Evolutionary conservation across 257 asterid species (phyloP), one percentile per base, ranked within the genome.

Genomic region (Nicotiana obtusifolia): DNA sequence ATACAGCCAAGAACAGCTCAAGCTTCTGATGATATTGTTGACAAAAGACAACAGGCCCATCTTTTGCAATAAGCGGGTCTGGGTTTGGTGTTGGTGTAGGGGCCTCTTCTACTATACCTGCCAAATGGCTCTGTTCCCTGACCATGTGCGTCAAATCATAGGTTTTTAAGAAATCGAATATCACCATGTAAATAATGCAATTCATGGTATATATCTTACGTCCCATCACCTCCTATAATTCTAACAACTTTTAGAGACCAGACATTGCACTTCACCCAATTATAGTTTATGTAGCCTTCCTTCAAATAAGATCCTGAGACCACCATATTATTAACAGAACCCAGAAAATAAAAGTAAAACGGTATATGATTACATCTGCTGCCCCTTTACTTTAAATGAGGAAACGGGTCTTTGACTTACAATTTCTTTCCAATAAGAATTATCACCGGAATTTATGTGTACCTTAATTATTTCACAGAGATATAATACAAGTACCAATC

Each of bases 1-100:
- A 78, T 78, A 64, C 86, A 84, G 81, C 81, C 80, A 81, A 35
- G 64, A 75, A 84, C 82, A 86, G 85, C 87, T 81, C 77, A 76
- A 47, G 30, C 81, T 65, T 78, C 71, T 80, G 33, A 41, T 53
- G 64, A 86, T 80, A 17, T 56, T 41, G 77, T 30, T 75, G 81
- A 52, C n/a, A 60, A 47, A 56, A 56, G 52, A 31, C 80, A 79
- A 20, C 22, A 4, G 62, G 16, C 62, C 60, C 53, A 17, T 60
- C 56, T 2, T 10, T n/a, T 71, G 78, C 33, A 44, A 44, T 15
- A 5, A 5, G 61, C 13, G 79, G 79, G 35, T 22, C 28, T 56
- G 24, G 20, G 59, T n/a, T 69, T 20, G 59, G 78, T 73, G 61
- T 15, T 24, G 61, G 41, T 14, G 16, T 47, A 49, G 79, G 79